These are phyloP conservation scores for Coemansia sp. DNA, from an alignment of 192 early-diverging fungal species.

Conservation along the genomic window DNA sequence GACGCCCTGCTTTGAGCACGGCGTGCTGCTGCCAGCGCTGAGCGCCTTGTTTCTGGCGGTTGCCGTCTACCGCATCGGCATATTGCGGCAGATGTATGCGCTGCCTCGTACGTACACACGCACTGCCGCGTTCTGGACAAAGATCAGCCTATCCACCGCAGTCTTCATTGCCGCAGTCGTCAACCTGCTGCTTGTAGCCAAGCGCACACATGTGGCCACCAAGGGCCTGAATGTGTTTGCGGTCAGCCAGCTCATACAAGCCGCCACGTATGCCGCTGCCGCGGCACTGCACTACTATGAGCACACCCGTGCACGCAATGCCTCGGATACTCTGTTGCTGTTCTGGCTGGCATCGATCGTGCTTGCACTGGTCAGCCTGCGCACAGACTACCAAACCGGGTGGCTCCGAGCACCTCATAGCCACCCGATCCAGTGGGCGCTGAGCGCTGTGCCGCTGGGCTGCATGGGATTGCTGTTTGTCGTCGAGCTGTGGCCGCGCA, in stretches of 20 bases:
- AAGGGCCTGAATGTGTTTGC: slow-evolving; percentile 8
- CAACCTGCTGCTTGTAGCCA: slow-evolving; percentile 4
- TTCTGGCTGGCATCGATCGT: slow-evolving; percentile 16
- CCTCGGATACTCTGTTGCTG: slow-evolving; percentile 23
- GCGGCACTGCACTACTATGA: slow-evolving; percentile 18
- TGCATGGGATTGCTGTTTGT: slow-evolving; percentile 13
- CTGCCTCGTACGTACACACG: slow-evolving; percentile 1
- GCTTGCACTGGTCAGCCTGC: slow-evolving; percentile 11
- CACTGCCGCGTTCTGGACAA: slow-evolving; percentile 8
- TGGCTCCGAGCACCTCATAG: no score
- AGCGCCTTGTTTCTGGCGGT: slow-evolving; percentile 13
- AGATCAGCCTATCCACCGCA: slow-evolving; percentile 7
- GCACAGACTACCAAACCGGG: slow-evolving; percentile 9
- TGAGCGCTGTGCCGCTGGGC: background rate
- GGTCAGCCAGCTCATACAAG: slow-evolving; percentile 9
- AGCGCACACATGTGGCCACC: no score
- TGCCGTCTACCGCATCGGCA: slow-evolving; percentile 2
- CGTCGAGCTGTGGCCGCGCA: slow-evolving; percentile 24
- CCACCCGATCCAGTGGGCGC: background rate
- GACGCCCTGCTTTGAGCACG: slow-evolving; percentile 34
- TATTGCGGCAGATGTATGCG: background rate
- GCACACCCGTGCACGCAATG: slow-evolving; percentile 9
- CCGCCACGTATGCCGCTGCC: slow-evolving; percentile 1
- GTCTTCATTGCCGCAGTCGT: slow-evolving; percentile 1
- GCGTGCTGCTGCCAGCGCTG: slow-evolving; percentile 8